These are phyloP conservation scores for Fusarium humuli DNA, from an alignment of 2,329 filamentous ascomycete genomes.

Conservation along the genomic window DNA sequence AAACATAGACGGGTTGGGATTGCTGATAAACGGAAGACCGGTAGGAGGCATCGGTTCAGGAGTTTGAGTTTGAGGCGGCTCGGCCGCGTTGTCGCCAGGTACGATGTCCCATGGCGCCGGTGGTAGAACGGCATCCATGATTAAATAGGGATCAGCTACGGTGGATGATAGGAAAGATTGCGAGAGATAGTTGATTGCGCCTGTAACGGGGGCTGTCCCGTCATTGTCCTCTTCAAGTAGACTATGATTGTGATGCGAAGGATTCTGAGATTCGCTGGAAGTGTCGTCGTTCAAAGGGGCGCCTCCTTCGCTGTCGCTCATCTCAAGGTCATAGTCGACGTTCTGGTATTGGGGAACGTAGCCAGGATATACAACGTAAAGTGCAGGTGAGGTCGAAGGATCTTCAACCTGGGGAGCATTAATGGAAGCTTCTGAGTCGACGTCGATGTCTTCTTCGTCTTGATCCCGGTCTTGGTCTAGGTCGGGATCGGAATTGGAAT, in stretches of 20 bases:
- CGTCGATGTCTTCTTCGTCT: conserved; percentile 16
- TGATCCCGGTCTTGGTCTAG: conserved; percentile 12
- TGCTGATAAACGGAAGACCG: conserved; percentile 46
- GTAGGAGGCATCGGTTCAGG: conserved; percentile 4
- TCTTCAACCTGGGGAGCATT: conserved; percentile 17
- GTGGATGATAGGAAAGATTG: conserved; percentile 22
- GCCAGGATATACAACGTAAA: conserved; percentile 20
- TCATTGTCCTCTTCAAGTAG: conserved; percentile 25
- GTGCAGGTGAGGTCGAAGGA: conserved; percentile 9
- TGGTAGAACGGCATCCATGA: conserved; percentile 36
- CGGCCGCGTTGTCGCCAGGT: not conserved
- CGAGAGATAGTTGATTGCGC: conserved; percentile 30
- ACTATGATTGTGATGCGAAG: conserved; percentile 18
- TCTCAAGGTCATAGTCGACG: conserved; percentile 48
- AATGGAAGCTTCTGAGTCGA: conserved; percentile 18
- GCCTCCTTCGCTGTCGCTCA: conserved; percentile 53
- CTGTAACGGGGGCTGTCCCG: conserved; percentile 16
- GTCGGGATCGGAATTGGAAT: conserved; percentile 1
- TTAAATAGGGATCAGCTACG: conserved; percentile 10
- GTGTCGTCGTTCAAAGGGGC: conserved; percentile 42
- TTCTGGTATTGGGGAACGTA: conserved; percentile 28
- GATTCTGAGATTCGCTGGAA: conserved; percentile 13
- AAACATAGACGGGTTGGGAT: conserved; percentile 54
- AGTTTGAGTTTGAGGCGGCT: conserved; percentile 1
- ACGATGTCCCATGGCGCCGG: conserved; percentile 27